phyloP scores from a whole-genome alignment of 352 stramenopile species.

The Globisporangium irregulare region DNA sequence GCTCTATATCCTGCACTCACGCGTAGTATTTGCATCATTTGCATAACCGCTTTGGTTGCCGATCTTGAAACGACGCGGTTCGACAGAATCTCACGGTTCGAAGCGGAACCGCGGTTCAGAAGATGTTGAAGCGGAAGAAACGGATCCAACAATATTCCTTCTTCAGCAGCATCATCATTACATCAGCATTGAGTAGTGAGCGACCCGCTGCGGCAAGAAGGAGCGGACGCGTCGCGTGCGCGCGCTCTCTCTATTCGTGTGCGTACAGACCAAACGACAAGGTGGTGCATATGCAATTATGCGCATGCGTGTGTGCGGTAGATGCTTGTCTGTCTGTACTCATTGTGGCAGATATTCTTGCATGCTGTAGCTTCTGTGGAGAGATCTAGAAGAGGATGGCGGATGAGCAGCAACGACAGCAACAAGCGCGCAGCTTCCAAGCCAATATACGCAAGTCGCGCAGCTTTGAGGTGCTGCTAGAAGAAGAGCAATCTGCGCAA shows the following conservation, averaged over 20 bases:
- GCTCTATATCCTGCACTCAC: not conserved
- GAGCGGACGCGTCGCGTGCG: not conserved
- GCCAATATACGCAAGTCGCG: constrained; percentile 40
- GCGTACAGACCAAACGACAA: not conserved
- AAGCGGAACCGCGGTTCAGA: not conserved
- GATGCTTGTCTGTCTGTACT: not conserved
- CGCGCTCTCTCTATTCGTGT: not conserved
- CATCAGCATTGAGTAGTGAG: not conserved
- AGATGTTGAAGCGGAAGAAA: not conserved
- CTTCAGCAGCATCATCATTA: not conserved
- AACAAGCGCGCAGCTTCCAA: not conserved
- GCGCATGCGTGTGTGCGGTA: not conserved
- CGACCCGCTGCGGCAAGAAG: not conserved
- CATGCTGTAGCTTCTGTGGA: not conserved
- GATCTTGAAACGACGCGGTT: constrained; percentile 11
- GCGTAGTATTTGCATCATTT: not conserved
- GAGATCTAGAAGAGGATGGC: not conserved
- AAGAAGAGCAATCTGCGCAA: constrained; percentile 16
- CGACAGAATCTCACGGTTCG: not conserved
- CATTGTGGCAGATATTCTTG: not conserved
- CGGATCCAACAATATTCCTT: not conserved
- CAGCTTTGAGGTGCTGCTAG: constrained; percentile 39
- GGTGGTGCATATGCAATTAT: not conserved
- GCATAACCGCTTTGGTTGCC: not conserved
- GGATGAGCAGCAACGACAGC: constrained; percentile 3